These are phyloP conservation scores for Juglanconis oblonga DNA, from an alignment of 2,329 filamentous ascomycete species.

Conservation along the genomic window DNA sequence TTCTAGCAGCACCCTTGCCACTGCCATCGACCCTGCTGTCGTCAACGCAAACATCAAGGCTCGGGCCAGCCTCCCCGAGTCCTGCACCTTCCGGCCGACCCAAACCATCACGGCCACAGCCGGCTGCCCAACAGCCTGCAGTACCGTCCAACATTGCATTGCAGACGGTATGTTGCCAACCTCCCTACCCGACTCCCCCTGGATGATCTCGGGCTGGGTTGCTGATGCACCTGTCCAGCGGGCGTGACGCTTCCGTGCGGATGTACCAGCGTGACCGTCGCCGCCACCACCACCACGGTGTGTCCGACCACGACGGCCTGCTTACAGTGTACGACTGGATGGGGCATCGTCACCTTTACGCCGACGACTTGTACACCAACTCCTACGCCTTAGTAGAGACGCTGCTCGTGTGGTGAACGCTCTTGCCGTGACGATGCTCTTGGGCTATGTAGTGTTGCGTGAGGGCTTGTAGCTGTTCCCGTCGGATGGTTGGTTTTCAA, in stretches of 20 bases:
- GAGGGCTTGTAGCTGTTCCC: too few relatives aligned
- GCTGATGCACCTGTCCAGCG: neutral
- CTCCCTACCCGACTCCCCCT: neutral
- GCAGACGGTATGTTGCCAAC: neutral
- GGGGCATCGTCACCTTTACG: neutral
- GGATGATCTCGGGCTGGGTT: too few relatives aligned
- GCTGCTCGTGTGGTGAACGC: too few relatives aligned
- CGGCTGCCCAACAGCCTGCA: constrained; percentile 7
- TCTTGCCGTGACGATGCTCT: neutral
- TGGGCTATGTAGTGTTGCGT: neutral
- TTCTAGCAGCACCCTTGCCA: neutral
- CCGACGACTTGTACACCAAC: neutral
- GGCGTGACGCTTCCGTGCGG: neutral
- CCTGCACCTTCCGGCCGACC: constrained; percentile 7
- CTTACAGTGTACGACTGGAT: constrained; percentile 8
- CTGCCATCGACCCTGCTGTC: neutral
- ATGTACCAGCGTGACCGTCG: neutral
- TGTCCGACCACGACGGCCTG: constrained; percentile 8
- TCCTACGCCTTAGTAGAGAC: neutral
- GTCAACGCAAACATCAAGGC: neutral
- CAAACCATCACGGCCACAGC: constrained; percentile 11
- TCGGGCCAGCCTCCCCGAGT: neutral
- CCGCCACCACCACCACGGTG: constrained; percentile 3
- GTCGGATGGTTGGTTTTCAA: too few relatives aligned
- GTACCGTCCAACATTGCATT: neutral